Conservation (phyloP, 106 monocot genomes). For the Dioscorea dumetorum region DNA sequence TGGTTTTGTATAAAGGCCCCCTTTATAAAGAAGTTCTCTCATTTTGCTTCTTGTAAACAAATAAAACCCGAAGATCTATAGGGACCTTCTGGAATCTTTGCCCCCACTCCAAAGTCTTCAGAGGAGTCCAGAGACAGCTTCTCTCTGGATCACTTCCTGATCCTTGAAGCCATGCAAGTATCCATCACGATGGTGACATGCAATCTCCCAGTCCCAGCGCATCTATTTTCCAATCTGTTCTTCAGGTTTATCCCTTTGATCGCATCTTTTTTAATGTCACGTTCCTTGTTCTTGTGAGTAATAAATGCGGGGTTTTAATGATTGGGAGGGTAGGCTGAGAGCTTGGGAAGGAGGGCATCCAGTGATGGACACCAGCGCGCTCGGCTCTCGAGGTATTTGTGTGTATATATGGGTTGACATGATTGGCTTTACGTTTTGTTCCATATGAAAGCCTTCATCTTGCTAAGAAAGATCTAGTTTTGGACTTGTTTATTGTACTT, state of each 20-base stretch:
- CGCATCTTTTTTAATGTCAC: background rate
- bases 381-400: no score
- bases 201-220: conserved; percentile 63
- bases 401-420: no score
- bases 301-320: background rate
- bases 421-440: no score
- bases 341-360: conserved; percentile 12
- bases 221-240: conserved; percentile 55
- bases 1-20: background rate
- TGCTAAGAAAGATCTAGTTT: no score
- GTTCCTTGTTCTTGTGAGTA: background rate
- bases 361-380: conserved; percentile 18
- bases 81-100: conserved; percentile 19
- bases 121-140: no score
- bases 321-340: conserved; percentile 13
- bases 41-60: background rate
- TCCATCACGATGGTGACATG: conserved; percentile 51
- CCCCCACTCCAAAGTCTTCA: background rate
- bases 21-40: background rate
- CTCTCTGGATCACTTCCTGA: background rate
- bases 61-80: background rate
- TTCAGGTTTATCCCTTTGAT: conserved; percentile 27
- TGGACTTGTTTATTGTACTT: no score
- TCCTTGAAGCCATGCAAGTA: background rate
- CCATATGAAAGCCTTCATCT: no score